These are phyloP conservation scores for Hansenula lynferdii DNA, from an alignment of 1,139 yeast species.

Conservation along the genomic window DNA sequence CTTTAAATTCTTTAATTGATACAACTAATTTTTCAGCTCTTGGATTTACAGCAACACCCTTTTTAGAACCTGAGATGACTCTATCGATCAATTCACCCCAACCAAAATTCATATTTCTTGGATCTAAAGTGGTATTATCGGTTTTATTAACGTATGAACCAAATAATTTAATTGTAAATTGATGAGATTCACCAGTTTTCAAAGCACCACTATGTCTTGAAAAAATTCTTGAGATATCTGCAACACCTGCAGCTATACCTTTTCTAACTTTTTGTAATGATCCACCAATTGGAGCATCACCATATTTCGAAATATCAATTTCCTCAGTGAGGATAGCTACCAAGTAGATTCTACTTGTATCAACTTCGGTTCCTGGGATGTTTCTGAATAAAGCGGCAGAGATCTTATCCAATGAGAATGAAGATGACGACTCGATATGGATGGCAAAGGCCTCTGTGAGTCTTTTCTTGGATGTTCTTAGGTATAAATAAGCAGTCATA, in stretches of 20 bases:
- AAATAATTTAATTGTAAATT: constrained; percentile 65
- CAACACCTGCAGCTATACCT: constrained; percentile 87
- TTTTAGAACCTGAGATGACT: constrained; percentile 69
- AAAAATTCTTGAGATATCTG: constrained; percentile 79
- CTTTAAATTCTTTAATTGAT: constrained; percentile 70
- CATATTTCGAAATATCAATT: constrained; percentile 27
- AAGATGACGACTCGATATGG: constrained; percentile 53
- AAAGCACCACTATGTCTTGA: constrained; percentile 59
- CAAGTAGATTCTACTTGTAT: constrained; percentile 56
- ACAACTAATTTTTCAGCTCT: constrained; percentile 72
- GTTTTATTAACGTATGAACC: constrained; percentile 52
- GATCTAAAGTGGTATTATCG: constrained; percentile 24
- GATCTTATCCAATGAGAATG: constrained; percentile 58
- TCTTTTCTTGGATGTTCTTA: constrained; percentile 60
- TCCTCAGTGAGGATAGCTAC: constrained; percentile 68
- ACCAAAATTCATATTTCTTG: constrained; percentile 52
- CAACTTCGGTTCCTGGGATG: constrained; percentile 67
- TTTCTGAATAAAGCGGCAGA: constrained; percentile 80
- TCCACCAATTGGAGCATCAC: constrained; percentile 5
- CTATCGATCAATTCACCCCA: constrained; percentile 89
- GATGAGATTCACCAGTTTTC: constrained; percentile 58
- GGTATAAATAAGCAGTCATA: constrained; percentile 66
- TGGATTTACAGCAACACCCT: constrained; percentile 79
- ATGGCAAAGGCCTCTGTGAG: constrained; percentile 81
- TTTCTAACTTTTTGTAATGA: constrained; percentile 39